These are phyloP conservation scores for Fusarium caatingaense DNA, from an alignment of 2,329 filamentous ascomycete genomes.

Conservation along the genomic window DNA sequence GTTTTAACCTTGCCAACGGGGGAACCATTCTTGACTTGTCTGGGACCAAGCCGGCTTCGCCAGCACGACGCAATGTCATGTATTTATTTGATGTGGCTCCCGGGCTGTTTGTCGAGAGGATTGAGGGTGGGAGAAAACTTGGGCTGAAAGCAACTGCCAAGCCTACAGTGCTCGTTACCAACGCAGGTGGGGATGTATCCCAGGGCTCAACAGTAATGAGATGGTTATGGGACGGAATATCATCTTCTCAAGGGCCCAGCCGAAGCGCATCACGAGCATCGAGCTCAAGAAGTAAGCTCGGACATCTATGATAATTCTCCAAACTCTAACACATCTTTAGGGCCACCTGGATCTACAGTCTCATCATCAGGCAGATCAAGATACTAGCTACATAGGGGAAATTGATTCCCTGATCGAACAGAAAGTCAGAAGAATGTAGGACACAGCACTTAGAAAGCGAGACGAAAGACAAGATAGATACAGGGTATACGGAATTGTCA, in stretches of 20 bases:
- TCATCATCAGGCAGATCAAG: slow-evolving; percentile 36
- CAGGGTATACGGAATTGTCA: slow-evolving; percentile 27
- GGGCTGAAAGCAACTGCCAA: slow-evolving; percentile 49
- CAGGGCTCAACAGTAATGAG: slow-evolving; percentile 50
- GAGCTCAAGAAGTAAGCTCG: slow-evolving; percentile 47
- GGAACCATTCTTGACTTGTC: slow-evolving; percentile 48
- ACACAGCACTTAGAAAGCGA: background rate
- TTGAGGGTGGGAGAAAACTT: slow-evolving; percentile 50
- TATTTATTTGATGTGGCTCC: slow-evolving; percentile 54
- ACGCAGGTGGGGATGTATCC: slow-evolving; percentile 43
- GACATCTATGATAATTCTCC: slow-evolving; percentile 24
- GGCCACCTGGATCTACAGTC: slow-evolving; percentile 32
- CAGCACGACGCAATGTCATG: slow-evolving; percentile 47
- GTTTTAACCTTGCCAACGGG: slow-evolving; percentile 50
- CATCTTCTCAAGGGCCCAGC: slow-evolving; percentile 25
- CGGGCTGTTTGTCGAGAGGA: slow-evolving; percentile 53
- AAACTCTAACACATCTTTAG: slow-evolving; percentile 49
- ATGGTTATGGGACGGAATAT: slow-evolving; percentile 50
- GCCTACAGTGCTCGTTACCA: slow-evolving; percentile 51
- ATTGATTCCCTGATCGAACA: background rate
- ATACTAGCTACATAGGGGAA: slow-evolving; percentile 13
- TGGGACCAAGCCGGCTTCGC: slow-evolving; percentile 46
- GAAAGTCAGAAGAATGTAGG: slow-evolving; percentile 16
- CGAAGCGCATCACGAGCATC: slow-evolving; percentile 38
- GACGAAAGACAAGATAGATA: background rate